phyloP scores from a whole-genome alignment of 2,329 filamentous ascomycete genomes.

The Colletotrichum graminicola region DNA sequence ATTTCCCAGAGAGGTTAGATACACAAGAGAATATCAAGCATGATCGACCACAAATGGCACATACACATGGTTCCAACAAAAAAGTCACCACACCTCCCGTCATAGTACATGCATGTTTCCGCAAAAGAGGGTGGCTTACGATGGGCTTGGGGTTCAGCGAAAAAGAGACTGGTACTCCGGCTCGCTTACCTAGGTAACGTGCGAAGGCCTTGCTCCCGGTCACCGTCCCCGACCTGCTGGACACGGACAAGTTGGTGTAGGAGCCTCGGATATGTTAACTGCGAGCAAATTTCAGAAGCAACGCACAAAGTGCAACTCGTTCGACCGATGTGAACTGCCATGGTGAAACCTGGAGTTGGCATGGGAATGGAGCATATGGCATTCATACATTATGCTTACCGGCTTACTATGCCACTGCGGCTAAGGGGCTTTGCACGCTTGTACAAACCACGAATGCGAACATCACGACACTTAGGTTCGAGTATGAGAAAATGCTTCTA shows the following conservation, averaged over 20 bases:
- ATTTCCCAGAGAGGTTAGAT: slow-evolving; percentile 17
- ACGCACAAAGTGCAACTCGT: neutral
- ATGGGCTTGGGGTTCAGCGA: neutral
- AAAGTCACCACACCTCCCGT: no score
- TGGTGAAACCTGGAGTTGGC: no score
- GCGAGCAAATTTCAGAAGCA: neutral
- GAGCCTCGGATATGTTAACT: neutral
- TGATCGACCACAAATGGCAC: neutral
- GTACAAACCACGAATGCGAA: neutral
- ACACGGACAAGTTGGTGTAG: neutral
- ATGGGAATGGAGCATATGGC: neutral
- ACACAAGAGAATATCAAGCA: slow-evolving; percentile 18
- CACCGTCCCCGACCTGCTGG: no score
- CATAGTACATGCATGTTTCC: neutral
- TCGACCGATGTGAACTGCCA: neutral
- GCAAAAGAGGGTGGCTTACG: no score
- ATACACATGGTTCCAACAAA: neutral
- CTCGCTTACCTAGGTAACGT: neutral
- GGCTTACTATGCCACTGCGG: no score
- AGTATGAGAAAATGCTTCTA: neutral
- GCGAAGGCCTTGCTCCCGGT: neutral
- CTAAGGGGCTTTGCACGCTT: neutral
- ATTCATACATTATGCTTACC: no score
- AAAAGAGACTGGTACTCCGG: neutral
- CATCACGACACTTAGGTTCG: neutral